Conservation (phyloP, 805 yeast genomes). For the Metschnikowia santaceciliae region DNA sequence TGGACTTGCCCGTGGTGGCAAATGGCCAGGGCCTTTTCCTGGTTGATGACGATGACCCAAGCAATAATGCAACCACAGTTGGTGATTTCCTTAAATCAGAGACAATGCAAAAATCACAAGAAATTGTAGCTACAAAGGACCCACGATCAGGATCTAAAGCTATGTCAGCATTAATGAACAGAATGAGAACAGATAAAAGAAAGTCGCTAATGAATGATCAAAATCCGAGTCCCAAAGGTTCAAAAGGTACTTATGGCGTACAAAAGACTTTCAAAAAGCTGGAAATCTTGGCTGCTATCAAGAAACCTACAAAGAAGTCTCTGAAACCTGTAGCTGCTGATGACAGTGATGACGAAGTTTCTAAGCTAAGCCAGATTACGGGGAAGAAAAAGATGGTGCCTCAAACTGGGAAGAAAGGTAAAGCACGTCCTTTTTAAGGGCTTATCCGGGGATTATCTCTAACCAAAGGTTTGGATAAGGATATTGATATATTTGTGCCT, state of each 20-base stretch:
- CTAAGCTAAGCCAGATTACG: slow-evolving; percentile 13
- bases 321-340: neutral
- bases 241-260: neutral
- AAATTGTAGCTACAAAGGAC: slow-evolving; percentile 7
- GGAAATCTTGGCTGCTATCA: slow-evolving; percentile 9
- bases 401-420: slow-evolving; percentile 12
- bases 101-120: slow-evolving; percentile 3
- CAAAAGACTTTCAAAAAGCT: slow-evolving; percentile 1
- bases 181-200: slow-evolving; percentile 27
- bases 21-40: slow-evolving; percentile 28
- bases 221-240: neutral
- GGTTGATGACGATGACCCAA: slow-evolving; percentile 11
- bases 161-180: slow-evolving; percentile 37
- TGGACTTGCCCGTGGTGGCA: slow-evolving; percentile 33
- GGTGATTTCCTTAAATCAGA: slow-evolving; percentile 26
- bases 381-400: slow-evolving; percentile 10
- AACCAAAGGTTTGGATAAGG: neutral
- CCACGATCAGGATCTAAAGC: slow-evolving; percentile 26
- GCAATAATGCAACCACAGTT: slow-evolving; percentile 13
- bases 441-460: no score
- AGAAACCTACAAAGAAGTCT: neutral
- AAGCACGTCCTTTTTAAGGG: slow-evolving; percentile 15
- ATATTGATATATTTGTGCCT: neutral
- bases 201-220: slow-evolving; percentile 8
- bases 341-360: slow-evolving; percentile 16